Conservation (phyloP, 495 filamentous ascomycete species). For the Penicillium pancosmium region DNA sequence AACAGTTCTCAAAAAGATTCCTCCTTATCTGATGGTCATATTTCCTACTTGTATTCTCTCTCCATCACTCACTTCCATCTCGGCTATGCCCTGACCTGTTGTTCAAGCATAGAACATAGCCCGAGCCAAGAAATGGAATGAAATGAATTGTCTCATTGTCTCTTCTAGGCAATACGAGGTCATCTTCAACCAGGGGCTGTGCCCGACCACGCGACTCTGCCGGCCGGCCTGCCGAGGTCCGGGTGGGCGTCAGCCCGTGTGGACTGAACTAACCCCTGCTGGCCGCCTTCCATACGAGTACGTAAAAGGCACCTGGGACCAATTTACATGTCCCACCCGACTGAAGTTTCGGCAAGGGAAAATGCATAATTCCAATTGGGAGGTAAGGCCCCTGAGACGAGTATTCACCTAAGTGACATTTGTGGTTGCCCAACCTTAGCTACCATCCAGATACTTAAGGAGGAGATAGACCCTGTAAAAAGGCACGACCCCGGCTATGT, state of each 20-base stretch:
- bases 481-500: no score
- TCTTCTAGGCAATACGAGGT: constrained; percentile 1
- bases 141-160: not conserved
- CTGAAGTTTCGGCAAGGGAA: not conserved
- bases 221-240: constrained; percentile 26
- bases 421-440: no score
- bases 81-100: not conserved
- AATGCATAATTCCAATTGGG: not conserved
- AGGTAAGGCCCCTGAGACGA: not conserved
- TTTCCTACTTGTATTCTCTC: no score
- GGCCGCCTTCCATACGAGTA: constrained; percentile 6
- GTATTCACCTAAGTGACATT: not conserved
- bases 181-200: constrained; percentile 4
- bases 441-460: no score
- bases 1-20: not conserved
- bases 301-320: not conserved
- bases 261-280: constrained; percentile 20
- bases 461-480: no score
- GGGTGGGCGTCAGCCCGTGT: constrained; percentile 19
- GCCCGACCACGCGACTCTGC: constrained; percentile 23
- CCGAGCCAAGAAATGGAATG: no score
- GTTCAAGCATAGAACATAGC: not conserved
- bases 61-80: not conserved
- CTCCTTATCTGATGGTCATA: not conserved
- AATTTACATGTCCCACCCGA: constrained; percentile 2